Evolutionary conservation across 1,139 yeast genomes (phyloP), one percentile per base, ranked within the genome.

Genomic region (Candida tunisiensis): DNA sequence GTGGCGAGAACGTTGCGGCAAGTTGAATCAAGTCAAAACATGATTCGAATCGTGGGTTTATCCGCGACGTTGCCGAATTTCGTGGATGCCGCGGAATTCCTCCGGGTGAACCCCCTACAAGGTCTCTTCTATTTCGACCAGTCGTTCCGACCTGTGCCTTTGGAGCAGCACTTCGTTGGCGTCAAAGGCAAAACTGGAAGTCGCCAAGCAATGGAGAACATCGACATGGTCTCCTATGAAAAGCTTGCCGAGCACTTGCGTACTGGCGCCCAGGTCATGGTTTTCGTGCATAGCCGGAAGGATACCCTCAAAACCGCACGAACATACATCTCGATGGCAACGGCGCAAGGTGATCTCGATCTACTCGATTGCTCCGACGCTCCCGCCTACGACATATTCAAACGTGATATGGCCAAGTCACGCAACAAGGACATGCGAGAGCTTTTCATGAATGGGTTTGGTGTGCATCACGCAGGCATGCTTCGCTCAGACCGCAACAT

Each of bases 391-490:
- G 63, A 58, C 0, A 52, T 48, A 24, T 79, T 62, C 42, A 57
- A 60, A 23, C 59, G 74, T 29, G 96, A 88, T 34, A 65, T 82
- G 57, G 55, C 68, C 1, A 78, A 75, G 41, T 75, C 74, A 44
- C 68, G 78, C 42, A 82, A 71, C 45, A 74, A 68, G 37, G 98
- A 85, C 40, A 54, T 83, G 53, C 65, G 71, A 33, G 96, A 91
- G 40, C 55, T 91, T 11, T 83, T 82, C 41, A 71, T 64, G 25
- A 57, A 59, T 31, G 98, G 98, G 0, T 78, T 88, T 52, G 96
- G 96, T 27, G 66, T 79, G 3, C 99, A 91, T 50, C 96, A 91
- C 57, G 99, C 99, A 2, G 99, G 99, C 38, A 77, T 91, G 92
- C 57, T 82, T 23, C 62, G 98, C 36, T 60, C 88, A 1, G 99